Evolutionary conservation across 352 stramenopile species (phyloP).

Genomic region (Phytopythium oedochilum): DNA sequence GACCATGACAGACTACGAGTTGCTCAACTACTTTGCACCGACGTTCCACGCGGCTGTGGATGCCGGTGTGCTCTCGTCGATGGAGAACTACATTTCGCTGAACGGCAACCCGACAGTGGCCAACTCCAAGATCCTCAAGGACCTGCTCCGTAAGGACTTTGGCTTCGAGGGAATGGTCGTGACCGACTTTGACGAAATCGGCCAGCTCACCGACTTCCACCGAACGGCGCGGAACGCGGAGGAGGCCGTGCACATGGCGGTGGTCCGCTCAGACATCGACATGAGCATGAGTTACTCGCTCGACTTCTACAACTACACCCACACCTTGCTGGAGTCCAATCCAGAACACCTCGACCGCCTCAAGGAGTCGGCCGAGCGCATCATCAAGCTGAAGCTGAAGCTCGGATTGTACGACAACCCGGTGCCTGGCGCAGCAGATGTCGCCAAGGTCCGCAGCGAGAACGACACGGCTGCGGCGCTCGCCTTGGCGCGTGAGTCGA

Average conservation of each 20-base stretch:
- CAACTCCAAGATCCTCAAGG: conserved; percentile 53
- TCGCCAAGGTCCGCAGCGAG: conserved; percentile 25
- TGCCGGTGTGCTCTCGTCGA: conserved; percentile 66
- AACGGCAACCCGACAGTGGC: conserved; percentile 81
- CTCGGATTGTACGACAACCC: neutral
- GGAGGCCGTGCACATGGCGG: conserved; percentile 42
- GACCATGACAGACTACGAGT: conserved; percentile 39
- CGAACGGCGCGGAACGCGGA: conserved; percentile 16
- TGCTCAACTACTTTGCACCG: conserved; percentile 67
- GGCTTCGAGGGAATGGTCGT: conserved; percentile 75
- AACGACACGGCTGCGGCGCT: conserved; percentile 54
- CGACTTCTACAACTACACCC: too few species aligned
- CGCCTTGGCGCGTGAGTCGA: conserved; percentile 65
- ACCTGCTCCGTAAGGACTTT: conserved; percentile 63
- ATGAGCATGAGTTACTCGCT: conserved; percentile 69
- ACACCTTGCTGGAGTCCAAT: too few species aligned
- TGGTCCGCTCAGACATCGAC: conserved; percentile 68
- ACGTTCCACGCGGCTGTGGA: conserved; percentile 62
- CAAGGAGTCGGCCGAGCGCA: neutral
- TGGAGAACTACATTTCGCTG: conserved; percentile 90
- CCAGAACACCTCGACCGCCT: conserved; percentile 4
- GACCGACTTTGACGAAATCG: conserved; percentile 86
- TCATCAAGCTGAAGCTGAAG: neutral
- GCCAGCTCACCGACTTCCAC: conserved; percentile 51
- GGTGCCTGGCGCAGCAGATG: neutral